A percentile compares a stretch with the other conserved stretches of the same genome.
Evolutionary conservation across 1,139 yeast species (phyloP).

Genomic region (Protomyces arabidopsidicola): DNA sequence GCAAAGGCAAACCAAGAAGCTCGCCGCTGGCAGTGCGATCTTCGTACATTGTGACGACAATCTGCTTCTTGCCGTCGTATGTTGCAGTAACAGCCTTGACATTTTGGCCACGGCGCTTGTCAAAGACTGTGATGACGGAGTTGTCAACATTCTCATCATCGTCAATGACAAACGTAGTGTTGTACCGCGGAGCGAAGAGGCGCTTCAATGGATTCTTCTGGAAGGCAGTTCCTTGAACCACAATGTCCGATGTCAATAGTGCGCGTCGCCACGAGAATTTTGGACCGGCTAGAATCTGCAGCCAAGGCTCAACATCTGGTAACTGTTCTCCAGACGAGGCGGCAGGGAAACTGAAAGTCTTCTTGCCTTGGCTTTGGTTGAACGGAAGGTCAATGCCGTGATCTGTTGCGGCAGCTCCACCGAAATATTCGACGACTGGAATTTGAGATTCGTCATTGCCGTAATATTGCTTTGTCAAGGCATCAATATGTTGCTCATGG

Average conservation of each 20-base stretch:
- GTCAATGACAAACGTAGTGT: slow-evolving; percentile 60
- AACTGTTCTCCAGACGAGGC: slow-evolving; percentile 42
- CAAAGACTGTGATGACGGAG: slow-evolving; percentile 57
- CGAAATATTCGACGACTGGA: slow-evolving; percentile 87
- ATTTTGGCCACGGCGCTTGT: slow-evolving; percentile 65
- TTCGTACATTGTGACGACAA: slow-evolving; percentile 74
- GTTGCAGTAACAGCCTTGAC: slow-evolving; percentile 65
- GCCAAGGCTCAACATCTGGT: slow-evolving; percentile 56
- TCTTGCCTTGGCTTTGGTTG: slow-evolving; percentile 36
- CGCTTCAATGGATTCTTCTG: slow-evolving; percentile 72
- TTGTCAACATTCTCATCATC: slow-evolving; percentile 47
- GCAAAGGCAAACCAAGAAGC: slow-evolving; percentile 62
- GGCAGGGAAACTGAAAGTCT: slow-evolving; percentile 52
- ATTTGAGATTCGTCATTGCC: slow-evolving; percentile 62
- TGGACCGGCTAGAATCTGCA: slow-evolving; percentile 72
- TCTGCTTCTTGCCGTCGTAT: slow-evolving; percentile 46
- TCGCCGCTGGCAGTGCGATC: slow-evolving; percentile 76
- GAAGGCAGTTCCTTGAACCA: slow-evolving; percentile 81
- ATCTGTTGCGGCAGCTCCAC: slow-evolving; percentile 51
- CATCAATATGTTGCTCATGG: slow-evolving; percentile 82
- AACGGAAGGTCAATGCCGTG: slow-evolving; percentile 38
- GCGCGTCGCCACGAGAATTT: slow-evolving; percentile 88
- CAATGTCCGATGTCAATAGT: slow-evolving; percentile 67
- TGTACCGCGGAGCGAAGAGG: slow-evolving; percentile 69
- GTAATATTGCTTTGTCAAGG: slow-evolving; percentile 65